Conservation (phyloP, 768 basidiomycete species). For the Tulasnella sp. region DNA sequence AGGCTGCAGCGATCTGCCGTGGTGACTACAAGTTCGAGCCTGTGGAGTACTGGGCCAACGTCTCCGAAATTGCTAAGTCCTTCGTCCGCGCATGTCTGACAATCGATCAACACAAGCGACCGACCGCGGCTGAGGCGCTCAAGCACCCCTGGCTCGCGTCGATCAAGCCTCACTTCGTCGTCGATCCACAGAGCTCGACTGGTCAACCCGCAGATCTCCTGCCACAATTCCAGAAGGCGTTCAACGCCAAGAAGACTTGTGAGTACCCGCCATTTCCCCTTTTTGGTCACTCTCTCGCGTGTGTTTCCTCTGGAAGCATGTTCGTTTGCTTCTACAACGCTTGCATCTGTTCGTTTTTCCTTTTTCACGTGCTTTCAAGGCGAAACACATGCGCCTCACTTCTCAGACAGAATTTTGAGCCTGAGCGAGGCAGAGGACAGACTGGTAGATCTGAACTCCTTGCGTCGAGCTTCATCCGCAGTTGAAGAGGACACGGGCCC, state of each 20-base stretch:
- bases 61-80: conserved; percentile 69
- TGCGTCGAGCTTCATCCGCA: neutral
- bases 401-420: neutral
- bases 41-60: conserved; percentile 75
- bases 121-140: conserved; percentile 65
- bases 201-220: conserved; percentile 68
- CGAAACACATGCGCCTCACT: neutral
- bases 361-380: neutral
- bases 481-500: neutral
- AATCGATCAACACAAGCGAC: conserved; percentile 66
- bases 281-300: neutral
- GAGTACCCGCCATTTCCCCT: conserved; percentile 26
- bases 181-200: conserved; percentile 43
- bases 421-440: neutral
- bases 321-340: no score
- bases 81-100: conserved; percentile 81
- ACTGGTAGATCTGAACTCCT: no score
- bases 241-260: conserved; percentile 84
- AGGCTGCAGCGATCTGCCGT: conserved; percentile 91
- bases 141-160: conserved; percentile 72
- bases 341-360: neutral
- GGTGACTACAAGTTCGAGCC: conserved; percentile 92
- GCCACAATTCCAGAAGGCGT: conserved; percentile 80
- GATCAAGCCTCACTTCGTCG: conserved; percentile 58
- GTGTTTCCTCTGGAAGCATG: neutral